phyloP scores from a whole-genome alignment of 768 basidiomycete species.

The Serendipita sp. region DNA sequence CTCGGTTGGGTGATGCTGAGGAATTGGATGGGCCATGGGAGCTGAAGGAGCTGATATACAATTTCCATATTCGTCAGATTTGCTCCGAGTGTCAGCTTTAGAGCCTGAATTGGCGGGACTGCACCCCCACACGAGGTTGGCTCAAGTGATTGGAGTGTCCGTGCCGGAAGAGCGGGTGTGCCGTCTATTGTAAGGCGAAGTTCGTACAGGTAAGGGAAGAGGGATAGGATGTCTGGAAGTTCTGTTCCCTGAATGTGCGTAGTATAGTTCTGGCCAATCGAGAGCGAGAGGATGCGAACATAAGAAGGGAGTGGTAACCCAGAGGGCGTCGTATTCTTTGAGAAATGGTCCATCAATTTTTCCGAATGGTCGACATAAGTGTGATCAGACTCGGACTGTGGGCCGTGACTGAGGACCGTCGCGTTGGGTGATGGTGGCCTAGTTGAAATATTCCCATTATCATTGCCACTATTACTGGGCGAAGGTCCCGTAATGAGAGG shows the following conservation, averaged over 20 bases:
- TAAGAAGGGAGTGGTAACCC: background rate
- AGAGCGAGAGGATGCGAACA: background rate
- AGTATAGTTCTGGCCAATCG: background rate
- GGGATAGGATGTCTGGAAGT: background rate
- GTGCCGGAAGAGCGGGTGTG: background rate
- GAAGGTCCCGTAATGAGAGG: background rate
- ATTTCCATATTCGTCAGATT: background rate
- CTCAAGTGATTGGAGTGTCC: background rate
- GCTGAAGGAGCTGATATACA: background rate
- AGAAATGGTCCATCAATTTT: background rate
- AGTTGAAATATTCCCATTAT: too few relatives aligned
- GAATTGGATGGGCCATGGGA: constrained; percentile 1
- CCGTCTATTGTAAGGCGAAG: background rate
- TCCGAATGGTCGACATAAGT: background rate
- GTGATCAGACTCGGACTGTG: background rate
- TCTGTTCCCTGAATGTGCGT: constrained; percentile 1
- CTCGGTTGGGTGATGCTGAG: constrained; percentile 2
- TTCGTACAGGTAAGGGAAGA: constrained; percentile 1
- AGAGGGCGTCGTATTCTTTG: background rate
- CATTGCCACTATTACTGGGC: background rate
- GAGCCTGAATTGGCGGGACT: background rate
- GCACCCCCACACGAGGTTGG: background rate
- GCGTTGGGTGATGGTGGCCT: background rate
- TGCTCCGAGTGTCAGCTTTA: background rate
- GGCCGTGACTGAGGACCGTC: background rate